Conservation (phyloP, 768 basidiomycete genomes). For the Lyophyllum atratum region DNA sequence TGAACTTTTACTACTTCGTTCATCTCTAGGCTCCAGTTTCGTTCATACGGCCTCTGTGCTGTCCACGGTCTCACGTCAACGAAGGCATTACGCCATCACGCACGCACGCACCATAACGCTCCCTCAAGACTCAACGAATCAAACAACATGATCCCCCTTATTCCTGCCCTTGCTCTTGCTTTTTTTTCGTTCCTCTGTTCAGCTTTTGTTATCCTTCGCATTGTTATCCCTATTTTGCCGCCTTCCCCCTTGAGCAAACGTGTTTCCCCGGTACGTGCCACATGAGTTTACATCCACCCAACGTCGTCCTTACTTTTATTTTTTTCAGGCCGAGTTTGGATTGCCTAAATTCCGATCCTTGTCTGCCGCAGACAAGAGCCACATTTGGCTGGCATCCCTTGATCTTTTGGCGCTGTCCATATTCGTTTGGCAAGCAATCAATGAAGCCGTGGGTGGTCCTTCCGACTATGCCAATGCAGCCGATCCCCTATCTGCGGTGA, state of each 20-base stretch:
- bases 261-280: constrained; percentile 63
- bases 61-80: constrained; percentile 34
- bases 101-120: constrained; percentile 47
- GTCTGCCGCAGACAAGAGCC: constrained; percentile 67
- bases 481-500: constrained; percentile 54
- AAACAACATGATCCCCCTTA: constrained; percentile 63
- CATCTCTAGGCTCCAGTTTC: constrained; percentile 26
- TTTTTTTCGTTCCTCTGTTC: constrained; percentile 74
- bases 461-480: constrained; percentile 43
- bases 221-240: constrained; percentile 73
- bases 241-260: constrained; percentile 73
- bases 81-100: constrained; percentile 46
- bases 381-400: constrained; percentile 71
- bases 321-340: constrained; percentile 70
- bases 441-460: constrained; percentile 50
- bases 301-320: constrained; percentile 21
- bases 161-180: constrained; percentile 65
- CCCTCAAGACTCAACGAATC: constrained; percentile 40
- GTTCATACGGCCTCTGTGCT: constrained; percentile 29
- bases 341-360: constrained; percentile 69
- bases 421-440: constrained; percentile 68
- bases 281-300: constrained; percentile 7
- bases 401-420: constrained; percentile 63
- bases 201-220: constrained; percentile 74
- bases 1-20: constrained; percentile 18